Evolutionary conservation across 1,139 yeast genomes (phyloP), one percentile per base, ranked within the genome.

Genomic region (Hansenula sp.): DNA sequence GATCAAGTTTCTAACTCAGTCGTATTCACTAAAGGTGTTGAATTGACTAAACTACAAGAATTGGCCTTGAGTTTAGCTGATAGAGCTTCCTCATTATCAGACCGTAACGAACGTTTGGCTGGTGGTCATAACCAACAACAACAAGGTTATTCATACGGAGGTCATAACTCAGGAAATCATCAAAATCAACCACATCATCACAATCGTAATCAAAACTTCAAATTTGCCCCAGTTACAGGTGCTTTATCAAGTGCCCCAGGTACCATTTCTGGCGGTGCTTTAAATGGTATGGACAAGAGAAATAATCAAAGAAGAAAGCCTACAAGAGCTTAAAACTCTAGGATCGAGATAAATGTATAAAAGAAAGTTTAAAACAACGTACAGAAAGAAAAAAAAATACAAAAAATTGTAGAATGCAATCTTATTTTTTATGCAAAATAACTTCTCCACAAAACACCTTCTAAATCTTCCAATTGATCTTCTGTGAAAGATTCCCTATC

Each of bases 381-480:
- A 16, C 10, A 29, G 18, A 14, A 29, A 29, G 31, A 14, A 27
- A 27, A 27, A 6, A 6, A 27, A 27, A 27, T 27, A 27, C n/a
- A 27, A 27, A 13, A 27, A 22, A 13, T 11, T 5, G 12, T 8
- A 27, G 14, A 27, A n/a, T 21, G 24, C 9, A 21, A 21, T 21
- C 6, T 21, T 6, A 21, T 9, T 32, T 17, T 12, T 21, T n/a
- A 88, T 29, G 90, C 88, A 64, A 89, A 90, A 58, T 94, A 94
- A 60, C 95, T 87, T 61, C 87, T 85, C 85, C 96, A 84, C 32
- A 90, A 66, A 4, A 92, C 97, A 33, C 98, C 98, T 60, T 92
- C 97, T 41, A 94, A 68, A 60, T 89, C 96, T 55, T 89, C 95
- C 38, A 89, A 69, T 61, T 92, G 95, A 13, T 82, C 87, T 39